Percentiles rank a stretch among this genome's conserved stretches.
phyloP scores from a whole-genome alignment of 495 filamentous ascomycete species.

The Aspergillus hancockii region DNA sequence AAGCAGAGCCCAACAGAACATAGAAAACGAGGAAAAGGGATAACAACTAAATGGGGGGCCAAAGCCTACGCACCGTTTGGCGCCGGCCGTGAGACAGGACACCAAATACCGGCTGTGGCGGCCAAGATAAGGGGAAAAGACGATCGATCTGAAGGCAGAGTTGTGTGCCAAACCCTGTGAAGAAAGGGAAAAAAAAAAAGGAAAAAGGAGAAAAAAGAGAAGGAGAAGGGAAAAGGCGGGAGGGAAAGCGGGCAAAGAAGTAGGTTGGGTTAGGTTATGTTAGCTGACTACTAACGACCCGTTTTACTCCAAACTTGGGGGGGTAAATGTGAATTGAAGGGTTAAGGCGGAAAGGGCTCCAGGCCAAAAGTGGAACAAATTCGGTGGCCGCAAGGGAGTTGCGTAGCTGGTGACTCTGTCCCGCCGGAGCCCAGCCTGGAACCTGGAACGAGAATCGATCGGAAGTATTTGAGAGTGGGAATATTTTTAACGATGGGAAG shows the following conservation, averaged over 20 bases:
- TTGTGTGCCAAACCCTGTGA: slow-evolving; percentile 27
- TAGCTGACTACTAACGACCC: slow-evolving; percentile 1
- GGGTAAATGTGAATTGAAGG: slow-evolving; percentile 1
- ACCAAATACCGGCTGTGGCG: slow-evolving; percentile 58
- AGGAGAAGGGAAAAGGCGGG: slow-evolving; percentile 18
- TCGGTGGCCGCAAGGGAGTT: slow-evolving; percentile 22
- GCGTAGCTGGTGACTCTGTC: slow-evolving; percentile 17
- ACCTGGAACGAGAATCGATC: neutral
- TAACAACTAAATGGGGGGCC: slow-evolving; percentile 38
- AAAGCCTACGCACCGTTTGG: slow-evolving; percentile 59
- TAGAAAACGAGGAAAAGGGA: slow-evolving; percentile 28
- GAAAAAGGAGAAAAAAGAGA: slow-evolving; percentile 10
- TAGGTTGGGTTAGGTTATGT: slow-evolving; percentile 9
- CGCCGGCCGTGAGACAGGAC: slow-evolving; percentile 58
- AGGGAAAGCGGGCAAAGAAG: slow-evolving; percentile 24
- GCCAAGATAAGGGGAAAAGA: slow-evolving; percentile 43
- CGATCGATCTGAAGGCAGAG: slow-evolving; percentile 41
- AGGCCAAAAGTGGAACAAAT: slow-evolving; percentile 15
- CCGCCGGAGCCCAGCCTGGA: slow-evolving; percentile 3
- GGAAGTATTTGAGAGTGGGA: neutral
- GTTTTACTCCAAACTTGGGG: slow-evolving; percentile 11
- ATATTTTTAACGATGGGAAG: neutral
- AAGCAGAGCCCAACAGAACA: slow-evolving; percentile 21
- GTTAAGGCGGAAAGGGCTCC: neutral
- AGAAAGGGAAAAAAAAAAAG: slow-evolving; percentile 9